These are phyloP conservation scores for Vishniacozyma victoriae DNA, from an alignment of 768 basidiomycete genomes.

Conservation along the genomic window DNA sequence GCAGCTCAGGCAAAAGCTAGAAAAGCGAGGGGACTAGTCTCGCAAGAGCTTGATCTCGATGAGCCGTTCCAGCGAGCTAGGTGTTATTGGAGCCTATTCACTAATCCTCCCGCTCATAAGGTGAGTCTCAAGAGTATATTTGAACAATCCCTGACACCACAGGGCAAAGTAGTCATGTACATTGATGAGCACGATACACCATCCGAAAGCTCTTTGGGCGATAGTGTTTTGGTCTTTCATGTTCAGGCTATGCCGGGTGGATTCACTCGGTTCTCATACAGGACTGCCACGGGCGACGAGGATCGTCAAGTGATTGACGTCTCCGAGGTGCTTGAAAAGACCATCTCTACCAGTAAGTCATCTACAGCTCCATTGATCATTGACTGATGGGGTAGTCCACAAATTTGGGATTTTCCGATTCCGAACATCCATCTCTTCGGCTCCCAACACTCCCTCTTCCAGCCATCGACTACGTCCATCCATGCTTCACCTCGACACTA, in stretches of 20 bases:
- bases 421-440: conserved; percentile 65
- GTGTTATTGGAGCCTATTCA: conserved; percentile 63
- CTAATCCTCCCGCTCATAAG: conserved; percentile 64
- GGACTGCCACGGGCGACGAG: conserved; percentile 12
- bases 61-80: conserved; percentile 49
- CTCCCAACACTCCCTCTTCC: conserved; percentile 74
- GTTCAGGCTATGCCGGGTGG: conserved; percentile 79
- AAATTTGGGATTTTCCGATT: conserved; percentile 87
- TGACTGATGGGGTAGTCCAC: too few species aligned
- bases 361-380: too few species aligned
- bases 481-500: conserved; percentile 83
- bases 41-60: not conserved
- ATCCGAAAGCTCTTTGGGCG: too few species aligned
- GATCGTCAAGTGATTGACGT: conserved; percentile 65
- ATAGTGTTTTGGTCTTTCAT: conserved; percentile 67
- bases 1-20: conserved; percentile 74
- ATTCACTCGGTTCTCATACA: conserved; percentile 62
- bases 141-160: not conserved
- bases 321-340: conserved; percentile 60
- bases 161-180: conserved; percentile 85
- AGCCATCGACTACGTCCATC: conserved; percentile 66
- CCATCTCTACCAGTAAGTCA: conserved; percentile 72
- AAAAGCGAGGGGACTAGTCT: conserved; percentile 21
- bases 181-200: too few species aligned
- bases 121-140: conserved; percentile 48